A percentile compares a stretch with the other conserved stretches of the same genome.
Evolutionary conservation across 2,329 filamentous ascomycete genomes (phyloP).

Genomic region (Xylariaceae sp.): DNA sequence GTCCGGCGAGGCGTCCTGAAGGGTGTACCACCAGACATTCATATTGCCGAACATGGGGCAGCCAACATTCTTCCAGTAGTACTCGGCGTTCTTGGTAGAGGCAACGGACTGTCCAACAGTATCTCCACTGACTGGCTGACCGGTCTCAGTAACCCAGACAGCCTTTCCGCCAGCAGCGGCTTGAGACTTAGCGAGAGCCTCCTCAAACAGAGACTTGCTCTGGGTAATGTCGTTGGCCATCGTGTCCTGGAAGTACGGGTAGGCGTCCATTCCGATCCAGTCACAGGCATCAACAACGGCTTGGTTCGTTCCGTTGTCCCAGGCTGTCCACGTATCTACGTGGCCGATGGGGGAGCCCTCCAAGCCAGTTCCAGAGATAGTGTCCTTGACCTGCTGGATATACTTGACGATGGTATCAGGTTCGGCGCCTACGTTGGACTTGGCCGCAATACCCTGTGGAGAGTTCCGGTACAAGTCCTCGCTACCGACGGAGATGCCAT

Average conservation of each 20-base stretch:
- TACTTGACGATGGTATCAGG: conserved; percentile 63
- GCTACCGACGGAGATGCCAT: conserved; percentile 79
- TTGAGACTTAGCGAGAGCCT: conserved; percentile 58
- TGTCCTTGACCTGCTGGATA: conserved; percentile 62
- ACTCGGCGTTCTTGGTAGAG: conserved; percentile 63
- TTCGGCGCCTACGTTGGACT: conserved; percentile 57
- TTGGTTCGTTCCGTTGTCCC: conserved; percentile 67
- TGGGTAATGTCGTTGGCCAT: conserved; percentile 61
- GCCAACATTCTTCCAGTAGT: conserved; percentile 76
- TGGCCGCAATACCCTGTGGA: conserved; percentile 60
- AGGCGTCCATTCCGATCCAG: conserved; percentile 80
- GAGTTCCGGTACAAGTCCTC: conserved; percentile 84
- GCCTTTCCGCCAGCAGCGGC: conserved; percentile 60
- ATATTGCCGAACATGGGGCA: conserved; percentile 63
- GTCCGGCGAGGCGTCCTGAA: conserved; percentile 60
- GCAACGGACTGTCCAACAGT: conserved; percentile 59
- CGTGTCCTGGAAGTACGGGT: conserved; percentile 77
- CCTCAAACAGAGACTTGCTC: conserved; percentile 63
- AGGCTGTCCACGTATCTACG: conserved; percentile 85
- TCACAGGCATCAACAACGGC: conserved; percentile 67
- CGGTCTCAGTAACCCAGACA: conserved; percentile 86
- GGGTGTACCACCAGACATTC: conserved; percentile 70
- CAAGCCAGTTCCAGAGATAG: conserved; percentile 59
- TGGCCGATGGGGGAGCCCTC: conserved; percentile 64
- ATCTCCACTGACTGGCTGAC: conserved; percentile 73